These are phyloP conservation scores for Solanum bukasovii DNA, from an alignment of 257 asterid species.

Conservation along the genomic window DNA sequence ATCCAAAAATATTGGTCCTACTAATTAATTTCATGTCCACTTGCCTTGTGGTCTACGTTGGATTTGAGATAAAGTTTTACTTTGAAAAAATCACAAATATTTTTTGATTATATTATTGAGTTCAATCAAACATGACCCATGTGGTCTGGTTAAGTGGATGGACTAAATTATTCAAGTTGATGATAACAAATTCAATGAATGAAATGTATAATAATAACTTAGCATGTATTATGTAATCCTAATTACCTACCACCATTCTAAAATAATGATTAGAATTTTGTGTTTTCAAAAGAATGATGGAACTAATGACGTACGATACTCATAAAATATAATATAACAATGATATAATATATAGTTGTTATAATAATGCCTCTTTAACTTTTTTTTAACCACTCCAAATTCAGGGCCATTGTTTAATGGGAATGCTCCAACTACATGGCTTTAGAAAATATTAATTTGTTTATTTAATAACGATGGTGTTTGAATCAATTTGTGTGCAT, in stretches of 20 bases:
- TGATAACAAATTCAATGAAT: constrained; percentile 7
- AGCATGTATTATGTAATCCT: constrained; percentile 7
- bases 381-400: neutral
- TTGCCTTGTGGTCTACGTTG: constrained; percentile 3
- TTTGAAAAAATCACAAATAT: neutral
- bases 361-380: neutral
- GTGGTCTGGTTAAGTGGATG: constrained; percentile 6
- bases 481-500: neutral
- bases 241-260: neutral
- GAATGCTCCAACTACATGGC: neutral
- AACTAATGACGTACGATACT: neutral
- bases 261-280: neutral
- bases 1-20: neutral
- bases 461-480: neutral
- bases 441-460: neutral
- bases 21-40: constrained; percentile 3
- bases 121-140: constrained; percentile 17
- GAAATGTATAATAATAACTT: constrained; percentile 3
- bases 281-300: neutral
- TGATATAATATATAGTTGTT: neutral
- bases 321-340: neutral
- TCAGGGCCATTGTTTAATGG: neutral
- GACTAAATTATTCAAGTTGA: neutral
- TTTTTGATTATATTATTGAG: neutral
- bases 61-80: neutral